Percentiles rank a stretch among this genome's conserved stretches.
Conservation (phyloP, 1,139 yeast genomes). For the Saccharomyces hybrid region DNA sequence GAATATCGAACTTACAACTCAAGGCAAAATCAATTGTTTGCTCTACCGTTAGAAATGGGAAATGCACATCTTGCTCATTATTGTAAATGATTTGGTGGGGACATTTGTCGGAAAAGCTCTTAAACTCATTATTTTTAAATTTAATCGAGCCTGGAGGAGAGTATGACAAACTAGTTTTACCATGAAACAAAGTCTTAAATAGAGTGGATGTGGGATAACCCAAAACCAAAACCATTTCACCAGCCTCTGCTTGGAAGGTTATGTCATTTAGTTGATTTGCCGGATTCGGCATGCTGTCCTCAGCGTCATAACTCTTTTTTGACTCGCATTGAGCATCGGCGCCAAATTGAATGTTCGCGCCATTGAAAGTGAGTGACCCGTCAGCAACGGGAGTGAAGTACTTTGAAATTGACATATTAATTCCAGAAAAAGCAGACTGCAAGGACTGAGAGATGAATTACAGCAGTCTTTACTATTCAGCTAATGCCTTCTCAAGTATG, state of each 20-base stretch:
- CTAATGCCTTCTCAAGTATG: background rate
- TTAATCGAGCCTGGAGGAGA: constrained; percentile 28
- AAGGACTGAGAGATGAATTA: background rate
- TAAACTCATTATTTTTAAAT: constrained; percentile 25
- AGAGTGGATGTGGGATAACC: constrained; percentile 24
- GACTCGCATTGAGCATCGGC: constrained; percentile 1
- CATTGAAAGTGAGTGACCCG: constrained; percentile 23
- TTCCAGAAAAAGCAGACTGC: background rate
- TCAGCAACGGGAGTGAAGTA: constrained; percentile 23
- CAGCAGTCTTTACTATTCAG: background rate
- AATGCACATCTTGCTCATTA: constrained; percentile 44
- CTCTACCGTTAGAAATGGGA: constrained; percentile 44
- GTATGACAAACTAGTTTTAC: constrained; percentile 27
- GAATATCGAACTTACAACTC: constrained; percentile 32
- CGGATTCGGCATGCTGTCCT: background rate
- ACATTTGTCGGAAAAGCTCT: constrained; percentile 15
- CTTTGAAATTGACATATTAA: constrained; percentile 18
- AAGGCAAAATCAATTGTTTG: constrained; percentile 39
- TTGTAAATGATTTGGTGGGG: constrained; percentile 39
- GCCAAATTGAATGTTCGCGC: constrained; percentile 15
- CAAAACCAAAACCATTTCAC: constrained; percentile 26
- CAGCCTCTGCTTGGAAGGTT: constrained; percentile 25
- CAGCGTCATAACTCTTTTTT: constrained; percentile 1
- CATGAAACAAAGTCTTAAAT: constrained; percentile 19
- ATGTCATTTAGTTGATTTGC: constrained; percentile 12